Conservation (phyloP, 164 flowering plant genomes). For the Paratinospora sagittata region DNA sequence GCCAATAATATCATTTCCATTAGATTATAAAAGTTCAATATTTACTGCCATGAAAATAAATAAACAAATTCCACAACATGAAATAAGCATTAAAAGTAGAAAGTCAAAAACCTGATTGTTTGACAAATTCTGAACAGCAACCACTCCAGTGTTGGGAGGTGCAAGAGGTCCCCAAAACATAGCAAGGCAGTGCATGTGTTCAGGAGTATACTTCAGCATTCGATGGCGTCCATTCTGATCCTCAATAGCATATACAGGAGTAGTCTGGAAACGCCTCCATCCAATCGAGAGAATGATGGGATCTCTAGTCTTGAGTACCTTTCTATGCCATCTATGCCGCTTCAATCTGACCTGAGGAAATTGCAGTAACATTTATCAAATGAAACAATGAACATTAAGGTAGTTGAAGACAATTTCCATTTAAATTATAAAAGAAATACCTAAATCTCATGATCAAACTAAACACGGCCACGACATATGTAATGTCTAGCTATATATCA, state of each 20-base stretch:
- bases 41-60: not conserved
- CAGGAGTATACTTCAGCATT: conserved; percentile 94
- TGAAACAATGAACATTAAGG: not conserved
- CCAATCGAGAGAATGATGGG: conserved; percentile 90
- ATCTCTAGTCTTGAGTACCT: conserved; percentile 81
- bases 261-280: conserved; percentile 95
- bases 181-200: conserved; percentile 96
- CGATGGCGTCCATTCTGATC: conserved; percentile 86
- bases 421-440: not conserved
- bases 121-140: conserved; percentile 80
- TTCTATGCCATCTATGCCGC: conserved; percentile 90
- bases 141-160: conserved; percentile 81
- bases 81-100: not conserved
- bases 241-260: conserved; percentile 82
- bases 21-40: not conserved
- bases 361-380: not conserved
- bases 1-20: not conserved
- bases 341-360: conserved; percentile 64
- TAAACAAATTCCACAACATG: not conserved
- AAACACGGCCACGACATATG: too few relatives aligned
- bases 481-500: too few relatives aligned
- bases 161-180: conserved; percentile 98
- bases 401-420: not conserved
- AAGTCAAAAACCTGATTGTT: conserved; percentile 61
- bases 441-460: too few relatives aligned